A percentile compares a stretch with the other conserved stretches of the same genome.
These are phyloP conservation scores for Arachis hypogaea DNA, from an alignment of 306 rosid species.

Conservation along the genomic window DNA sequence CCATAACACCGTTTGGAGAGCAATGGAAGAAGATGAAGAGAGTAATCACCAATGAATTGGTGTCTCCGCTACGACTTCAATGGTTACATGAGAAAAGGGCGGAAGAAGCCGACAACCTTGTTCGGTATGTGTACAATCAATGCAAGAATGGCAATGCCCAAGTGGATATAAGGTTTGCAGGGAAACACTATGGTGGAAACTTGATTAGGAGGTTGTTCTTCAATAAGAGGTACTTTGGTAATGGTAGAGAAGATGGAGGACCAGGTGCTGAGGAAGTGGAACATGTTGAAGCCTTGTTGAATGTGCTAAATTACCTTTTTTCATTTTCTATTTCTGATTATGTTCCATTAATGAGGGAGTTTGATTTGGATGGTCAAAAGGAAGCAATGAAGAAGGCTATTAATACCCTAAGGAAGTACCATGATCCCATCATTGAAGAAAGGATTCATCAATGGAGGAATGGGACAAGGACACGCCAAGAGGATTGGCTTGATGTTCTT, in stretches of 20 bases:
- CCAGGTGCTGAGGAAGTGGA: slow-evolving; percentile 45
- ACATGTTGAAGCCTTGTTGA: slow-evolving; percentile 29
- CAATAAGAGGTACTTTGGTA: slow-evolving; percentile 40
- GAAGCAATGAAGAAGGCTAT: not conserved
- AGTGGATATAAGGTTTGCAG: slow-evolving; percentile 27
- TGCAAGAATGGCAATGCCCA: not conserved
- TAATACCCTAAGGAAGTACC: slow-evolving; percentile 1
- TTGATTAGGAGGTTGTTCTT: slow-evolving; percentile 44
- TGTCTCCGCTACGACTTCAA: not conserved
- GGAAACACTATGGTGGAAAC: slow-evolving; percentile 40
- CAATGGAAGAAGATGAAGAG: slow-evolving; percentile 46
- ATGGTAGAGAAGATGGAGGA: not conserved
- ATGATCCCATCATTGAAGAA: slow-evolving; percentile 41
- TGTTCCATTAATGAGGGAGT: slow-evolving; percentile 26
- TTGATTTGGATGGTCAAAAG: slow-evolving; percentile 44
- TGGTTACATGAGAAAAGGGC: slow-evolving; percentile 44
- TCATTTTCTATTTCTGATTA: slow-evolving; percentile 47
- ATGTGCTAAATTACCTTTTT: slow-evolving; percentile 13
- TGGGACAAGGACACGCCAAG: slow-evolving; percentile 29
- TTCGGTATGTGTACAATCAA: slow-evolving; percentile 26
- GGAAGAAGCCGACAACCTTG: slow-evolving; percentile 45
- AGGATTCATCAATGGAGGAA: slow-evolving; percentile 41
- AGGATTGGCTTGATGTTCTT: slow-evolving; percentile 51
- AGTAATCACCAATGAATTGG: slow-evolving; percentile 14
- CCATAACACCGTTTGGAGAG: not conserved